Conservation (phyloP, 176 grass and related monocot genomes). For the Stipa capillata region DNA sequence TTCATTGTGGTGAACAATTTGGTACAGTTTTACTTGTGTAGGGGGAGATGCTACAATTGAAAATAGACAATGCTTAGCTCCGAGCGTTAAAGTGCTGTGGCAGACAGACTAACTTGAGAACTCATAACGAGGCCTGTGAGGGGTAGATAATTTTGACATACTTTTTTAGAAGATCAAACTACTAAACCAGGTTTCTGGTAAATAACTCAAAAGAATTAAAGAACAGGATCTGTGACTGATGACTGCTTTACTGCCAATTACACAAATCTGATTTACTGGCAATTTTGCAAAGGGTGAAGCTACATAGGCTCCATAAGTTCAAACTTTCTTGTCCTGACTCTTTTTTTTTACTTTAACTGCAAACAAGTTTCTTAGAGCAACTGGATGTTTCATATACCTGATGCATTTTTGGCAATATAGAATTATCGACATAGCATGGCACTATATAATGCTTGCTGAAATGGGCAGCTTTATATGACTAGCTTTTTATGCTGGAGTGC, state of each 20-base stretch:
- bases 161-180: background rate
- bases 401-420: too few relatives aligned
- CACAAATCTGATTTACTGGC: background rate
- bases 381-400: too few relatives aligned
- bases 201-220: background rate
- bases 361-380: too few relatives aligned
- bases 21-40: background rate
- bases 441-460: too few relatives aligned
- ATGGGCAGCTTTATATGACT: too few relatives aligned
- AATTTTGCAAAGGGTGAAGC: too few relatives aligned
- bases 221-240: background rate
- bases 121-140: background rate
- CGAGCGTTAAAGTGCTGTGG: background rate
- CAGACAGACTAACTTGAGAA: background rate
- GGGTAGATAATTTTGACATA: background rate
- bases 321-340: too few relatives aligned
- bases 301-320: too few relatives aligned
- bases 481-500: too few relatives aligned
- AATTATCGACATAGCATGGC: too few relatives aligned
- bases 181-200: background rate
- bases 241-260: background rate
- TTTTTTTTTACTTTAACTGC: too few relatives aligned
- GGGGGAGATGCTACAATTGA: background rate
- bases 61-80: background rate
- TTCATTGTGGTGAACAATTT: background rate